Base-by-base conservation (phyloP, 257 asterid species). In the Thymus mandschuricus region DNA sequence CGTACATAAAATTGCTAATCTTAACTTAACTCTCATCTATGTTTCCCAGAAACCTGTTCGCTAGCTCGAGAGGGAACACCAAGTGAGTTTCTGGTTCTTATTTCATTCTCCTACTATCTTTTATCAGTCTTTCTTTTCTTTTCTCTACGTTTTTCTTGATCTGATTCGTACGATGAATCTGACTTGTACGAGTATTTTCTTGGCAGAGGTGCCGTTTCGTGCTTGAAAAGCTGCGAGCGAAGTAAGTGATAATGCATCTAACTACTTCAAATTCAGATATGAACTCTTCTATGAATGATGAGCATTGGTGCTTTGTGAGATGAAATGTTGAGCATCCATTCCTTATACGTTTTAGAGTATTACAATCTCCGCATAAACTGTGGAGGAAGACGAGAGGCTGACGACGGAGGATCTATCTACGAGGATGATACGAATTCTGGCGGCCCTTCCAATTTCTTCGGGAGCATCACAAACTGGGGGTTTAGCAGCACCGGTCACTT, bases 401-500 rank as follows among this genome's bases (percentile, higher is more conserved):
- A 33, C 6, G n/a, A 76, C 29, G 58, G 48, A 64, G 73, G 75
- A 38, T 69, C 44, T 11, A 35, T 27, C 2, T 87, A 77, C 2
- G 89, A 81, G 3, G 83, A 72, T 1, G 91, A 87, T 68, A 1
- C 44, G 10, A 46, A 69, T 49, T 10, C 83, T 15, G 89, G 86
- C 1, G 87, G 87, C 43, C 46, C 86, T 29, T 73, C 96, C 40
- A 63, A 21, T 68, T 81, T 85, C 60, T 62, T 10, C 67, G 15
- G 2, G 4, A 79, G 79, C 38, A 45, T 21, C 21, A 8, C 49
- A 10, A 83, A 83, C 51, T 89, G 93, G 96, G 85, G 79, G 64
- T 74, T 79, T 54, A 87, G 91, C 79, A 76, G 76, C 79, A 89
- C 91, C 0, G 96, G 92, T 45, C 64, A 80, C 68, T 88, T 82